These are phyloP conservation scores for Cryptococcus wingfieldii DNA, from an alignment of 1,284 basidiomycete genomes.

Conservation along the genomic window DNA sequence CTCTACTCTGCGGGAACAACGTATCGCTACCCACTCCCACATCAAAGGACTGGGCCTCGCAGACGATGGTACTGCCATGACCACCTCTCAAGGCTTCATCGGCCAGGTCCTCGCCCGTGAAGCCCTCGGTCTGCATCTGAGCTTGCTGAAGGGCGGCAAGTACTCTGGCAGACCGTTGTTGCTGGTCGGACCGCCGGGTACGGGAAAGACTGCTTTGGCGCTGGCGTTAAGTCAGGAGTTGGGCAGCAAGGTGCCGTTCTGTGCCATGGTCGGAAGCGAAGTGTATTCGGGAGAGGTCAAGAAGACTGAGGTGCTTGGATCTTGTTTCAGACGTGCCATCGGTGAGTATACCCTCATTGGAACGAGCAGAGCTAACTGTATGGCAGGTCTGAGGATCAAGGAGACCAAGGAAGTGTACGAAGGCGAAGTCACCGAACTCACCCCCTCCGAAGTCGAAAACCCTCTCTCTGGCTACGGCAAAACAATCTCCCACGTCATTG, in stretches of 20 bases:
- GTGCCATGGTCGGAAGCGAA: constrained; percentile 96
- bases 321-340: constrained; percentile 90
- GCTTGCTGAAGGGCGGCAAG: constrained; percentile 40
- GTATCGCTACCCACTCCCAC: constrained; percentile 49
- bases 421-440: constrained; percentile 95
- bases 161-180: constrained; percentile 48
- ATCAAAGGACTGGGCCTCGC: constrained; percentile 86
- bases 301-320: constrained; percentile 98
- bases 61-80: constrained; percentile 72
- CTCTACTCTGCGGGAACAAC: constrained; percentile 41
- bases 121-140: constrained; percentile 52
- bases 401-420: constrained; percentile 99
- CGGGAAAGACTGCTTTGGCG: constrained; percentile 75
- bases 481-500: constrained; percentile 93
- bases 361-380: background rate
- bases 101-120: constrained; percentile 88
- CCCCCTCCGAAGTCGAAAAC: constrained; percentile 91
- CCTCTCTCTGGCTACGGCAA: constrained; percentile 96
- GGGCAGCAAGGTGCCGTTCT: constrained; percentile 92
- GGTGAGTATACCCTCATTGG: constrained; percentile 57
- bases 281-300: constrained; percentile 97
- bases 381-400: constrained; percentile 83
- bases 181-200: constrained; percentile 48
- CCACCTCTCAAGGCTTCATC: constrained; percentile 79
- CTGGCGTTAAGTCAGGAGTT: constrained; percentile 91